phyloP scores from a whole-genome alignment of 305 asterid genomes.

The Fraxinus sp. region DNA sequence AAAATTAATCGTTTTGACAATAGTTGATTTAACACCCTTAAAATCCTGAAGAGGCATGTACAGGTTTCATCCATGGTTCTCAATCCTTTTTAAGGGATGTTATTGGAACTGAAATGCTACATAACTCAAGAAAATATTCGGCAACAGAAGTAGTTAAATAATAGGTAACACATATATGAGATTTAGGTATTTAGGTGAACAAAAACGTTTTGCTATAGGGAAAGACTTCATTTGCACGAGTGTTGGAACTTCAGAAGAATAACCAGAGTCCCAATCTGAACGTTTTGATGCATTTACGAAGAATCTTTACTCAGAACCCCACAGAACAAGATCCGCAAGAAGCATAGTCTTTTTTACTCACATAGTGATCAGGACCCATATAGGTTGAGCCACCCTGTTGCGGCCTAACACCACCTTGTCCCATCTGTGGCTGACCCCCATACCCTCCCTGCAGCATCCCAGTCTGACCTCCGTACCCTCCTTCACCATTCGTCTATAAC shows the following conservation, averaged over 20 bases:
- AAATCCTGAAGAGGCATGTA: no score
- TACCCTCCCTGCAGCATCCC: not conserved
- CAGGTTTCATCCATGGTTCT: slow-evolving; percentile 17
- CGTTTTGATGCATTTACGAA: slow-evolving; percentile 33
- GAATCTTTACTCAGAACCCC: slow-evolving; percentile 32
- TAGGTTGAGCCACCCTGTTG: not conserved
- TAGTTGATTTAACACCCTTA: not conserved
- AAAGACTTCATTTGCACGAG: slow-evolving; percentile 75
- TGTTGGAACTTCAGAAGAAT: slow-evolving; percentile 84
- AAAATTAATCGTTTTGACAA: not conserved
- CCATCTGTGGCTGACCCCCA: not conserved
- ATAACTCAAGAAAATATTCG: slow-evolving; percentile 27
- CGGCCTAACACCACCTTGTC: not conserved
- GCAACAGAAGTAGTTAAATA: slow-evolving; percentile 17
- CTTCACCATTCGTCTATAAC: slow-evolving; percentile 38
- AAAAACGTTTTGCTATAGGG: slow-evolving; percentile 39
- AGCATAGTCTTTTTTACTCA: not conserved
- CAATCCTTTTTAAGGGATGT: slow-evolving; percentile 22
- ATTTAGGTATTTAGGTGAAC: slow-evolving; percentile 30
- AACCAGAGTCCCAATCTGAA: slow-evolving; percentile 54
- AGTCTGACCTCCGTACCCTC: slow-evolving; percentile 32
- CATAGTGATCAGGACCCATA: not conserved
- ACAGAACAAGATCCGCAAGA: not conserved
- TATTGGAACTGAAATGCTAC: slow-evolving; percentile 22
- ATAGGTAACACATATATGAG: slow-evolving; percentile 34